Evolutionary conservation across 2,329 filamentous ascomycete species (phyloP).

Genomic region (Thielaviopsis euricoi): DNA sequence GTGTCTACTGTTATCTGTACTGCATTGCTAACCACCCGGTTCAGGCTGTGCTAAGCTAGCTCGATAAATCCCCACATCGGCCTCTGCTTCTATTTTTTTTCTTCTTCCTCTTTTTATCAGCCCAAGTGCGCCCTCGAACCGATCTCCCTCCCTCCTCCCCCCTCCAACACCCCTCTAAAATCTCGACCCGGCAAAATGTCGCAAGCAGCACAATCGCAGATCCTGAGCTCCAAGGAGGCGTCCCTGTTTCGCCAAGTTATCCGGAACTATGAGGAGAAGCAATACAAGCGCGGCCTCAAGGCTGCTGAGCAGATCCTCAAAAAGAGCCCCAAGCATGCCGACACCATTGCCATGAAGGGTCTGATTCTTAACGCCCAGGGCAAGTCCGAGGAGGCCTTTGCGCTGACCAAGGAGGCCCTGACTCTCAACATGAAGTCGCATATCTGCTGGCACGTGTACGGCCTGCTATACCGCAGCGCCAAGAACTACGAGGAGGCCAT

Average conservation of each 20-base stretch:
- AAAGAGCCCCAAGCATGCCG: constrained; percentile 90
- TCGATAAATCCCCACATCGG: no score
- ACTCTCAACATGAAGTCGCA: constrained; percentile 98
- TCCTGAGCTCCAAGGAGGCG: constrained; percentile 68
- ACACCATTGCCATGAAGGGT: constrained; percentile 98
- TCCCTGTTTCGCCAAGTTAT: constrained; percentile 90
- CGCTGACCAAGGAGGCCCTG: constrained; percentile 78
- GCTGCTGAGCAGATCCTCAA: constrained; percentile 90
- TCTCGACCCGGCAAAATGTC: constrained; percentile 34
- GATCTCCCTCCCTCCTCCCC: background rate
- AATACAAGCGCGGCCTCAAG: constrained; percentile 91
- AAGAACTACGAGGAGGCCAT: constrained; percentile 99
- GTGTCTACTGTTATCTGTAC: background rate
- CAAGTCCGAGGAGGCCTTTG: constrained; percentile 86
- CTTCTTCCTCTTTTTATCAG: no score
- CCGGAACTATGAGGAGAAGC: constrained; percentile 93
- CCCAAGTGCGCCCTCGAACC: background rate
- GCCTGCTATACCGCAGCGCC: constrained; percentile 75
- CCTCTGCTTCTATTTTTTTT: no score
- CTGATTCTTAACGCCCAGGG: constrained; percentile 87
- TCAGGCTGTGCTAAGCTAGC: background rate
- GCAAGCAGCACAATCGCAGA: constrained; percentile 29
- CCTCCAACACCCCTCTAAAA: background rate
- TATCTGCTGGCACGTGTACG: constrained; percentile 99
- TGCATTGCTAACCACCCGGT: background rate